Conservation (phyloP, 139 green algal genomes). For the Gonium pectorale region DNA sequence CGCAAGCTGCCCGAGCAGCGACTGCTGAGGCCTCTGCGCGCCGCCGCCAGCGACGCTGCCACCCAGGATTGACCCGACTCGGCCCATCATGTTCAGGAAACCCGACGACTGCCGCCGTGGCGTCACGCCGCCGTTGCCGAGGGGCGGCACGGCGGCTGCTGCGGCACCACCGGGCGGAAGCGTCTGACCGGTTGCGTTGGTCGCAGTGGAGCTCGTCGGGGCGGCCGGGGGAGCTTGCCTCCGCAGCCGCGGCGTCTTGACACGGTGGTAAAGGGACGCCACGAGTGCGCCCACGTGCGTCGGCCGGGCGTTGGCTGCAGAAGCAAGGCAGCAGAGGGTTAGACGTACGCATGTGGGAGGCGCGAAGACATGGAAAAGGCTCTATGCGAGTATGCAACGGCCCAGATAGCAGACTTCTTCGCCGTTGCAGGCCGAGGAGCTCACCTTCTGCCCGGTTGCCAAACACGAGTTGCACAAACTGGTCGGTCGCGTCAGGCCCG, state of each 20-base stretch:
- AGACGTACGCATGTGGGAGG: background rate
- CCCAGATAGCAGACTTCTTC: no score
- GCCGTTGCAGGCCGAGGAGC: no score
- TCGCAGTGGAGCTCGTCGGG: background rate
- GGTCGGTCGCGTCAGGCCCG: slow-evolving; percentile 53
- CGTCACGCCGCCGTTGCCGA: slow-evolving; percentile 8
- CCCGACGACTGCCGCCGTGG: slow-evolving; percentile 9
- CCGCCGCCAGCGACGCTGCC: background rate
- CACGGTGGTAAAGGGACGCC: slow-evolving; percentile 4
- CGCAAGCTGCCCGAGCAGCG: no score
- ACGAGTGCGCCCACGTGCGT: slow-evolving; percentile 28
- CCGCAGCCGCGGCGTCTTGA: slow-evolving; percentile 19
- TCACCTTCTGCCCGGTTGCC: slow-evolving; percentile 46
- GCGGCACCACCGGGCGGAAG: no score
- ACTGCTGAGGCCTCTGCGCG: no score
- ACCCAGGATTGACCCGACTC: slow-evolving; percentile 12
- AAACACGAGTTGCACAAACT: slow-evolving; percentile 72
- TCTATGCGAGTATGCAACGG: no score
- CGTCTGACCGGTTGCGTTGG: no score
- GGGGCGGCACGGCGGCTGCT: no score
- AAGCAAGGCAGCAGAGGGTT: background rate
- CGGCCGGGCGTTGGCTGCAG: slow-evolving; percentile 2
- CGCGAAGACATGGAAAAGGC: no score
- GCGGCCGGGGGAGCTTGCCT: background rate
- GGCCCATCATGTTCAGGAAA: slow-evolving; percentile 7